Evolutionary conservation across 768 basidiomycete species (phyloP), one percentile per base, ranked within the genome.

Genomic region (Favolaschia claudopus): DNA sequence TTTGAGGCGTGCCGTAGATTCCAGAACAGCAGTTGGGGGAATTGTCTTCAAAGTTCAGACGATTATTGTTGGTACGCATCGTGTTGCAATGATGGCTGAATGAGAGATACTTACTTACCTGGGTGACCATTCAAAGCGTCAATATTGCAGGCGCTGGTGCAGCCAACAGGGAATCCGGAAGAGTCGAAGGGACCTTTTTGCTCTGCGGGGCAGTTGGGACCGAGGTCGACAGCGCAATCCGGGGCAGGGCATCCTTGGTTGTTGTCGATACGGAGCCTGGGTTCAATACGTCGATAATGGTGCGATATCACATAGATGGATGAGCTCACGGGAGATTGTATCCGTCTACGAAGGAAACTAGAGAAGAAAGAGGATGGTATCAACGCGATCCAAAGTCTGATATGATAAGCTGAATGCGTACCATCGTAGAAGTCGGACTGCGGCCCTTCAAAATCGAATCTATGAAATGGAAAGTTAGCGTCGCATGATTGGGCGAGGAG

Each of bases 221-320:
- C 54, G 29, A 61, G 53, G n/a, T 61, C 60, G n/a, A 61, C 60
- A 24, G 47, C 19, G 37, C 60, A 61, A 4, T 12, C 17, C n/a
- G 53, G 39, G 29, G 45, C 25, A 6, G 25, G 24, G 40, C 57
- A 58, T 15, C 43, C 43, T 22, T 37, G 48, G 32, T 51, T 45
- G 48, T 58, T 58, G 57, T 48, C 47, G 48, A 61, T 61, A 15
- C 56, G 47, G 7, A 58, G 10, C 5, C 54, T 55, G 43, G 8
- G n/a, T n/a, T n/a, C n/a, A n/a, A n/a, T n/a, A n/a, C n/a, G n/a
- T n/a, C n/a, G n/a, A n/a, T n/a, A n/a, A n/a, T n/a, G n/a, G n/a
- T n/a, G n/a, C n/a, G n/a, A n/a, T n/a, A n/a, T n/a, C n/a, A n/a
- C n/a, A n/a, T n/a, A n/a, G n/a, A n/a, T n/a, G n/a, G n/a, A n/a